Base-by-base conservation (phyloP, 108 stramenopile species). In the Bacterosira constricta region DNA sequence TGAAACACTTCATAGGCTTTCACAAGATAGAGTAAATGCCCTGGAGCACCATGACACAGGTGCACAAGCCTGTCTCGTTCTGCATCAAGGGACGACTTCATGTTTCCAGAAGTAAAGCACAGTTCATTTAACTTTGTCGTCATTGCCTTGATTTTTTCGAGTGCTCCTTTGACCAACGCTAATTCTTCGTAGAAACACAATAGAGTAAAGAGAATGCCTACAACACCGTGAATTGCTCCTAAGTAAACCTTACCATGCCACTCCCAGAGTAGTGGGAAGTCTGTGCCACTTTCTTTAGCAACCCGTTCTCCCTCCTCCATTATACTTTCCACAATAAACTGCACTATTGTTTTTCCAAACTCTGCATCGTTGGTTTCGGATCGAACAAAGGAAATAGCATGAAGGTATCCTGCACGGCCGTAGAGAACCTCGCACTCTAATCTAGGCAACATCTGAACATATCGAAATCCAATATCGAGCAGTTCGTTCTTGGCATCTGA, bases 21-120 rank as follows among this genome's bases (percentile, higher is more conserved):
- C 4, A 75, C 47, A 25, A 90, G 74, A 26, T 88, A 62, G 36
- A 89, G 72, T 20, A 87, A 63, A 17, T 87, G 79, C 17, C 89
- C 89, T 10, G 84, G 79, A 0, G 87, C 81, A 10, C 91, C 93
- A 56, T 92, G 91, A 47, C 87, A 87, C 85, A 88, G 87, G 42
- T 92, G 89, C 6, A 92, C 90, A 25, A 90, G 69, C 20, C 70
- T 57, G 45, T 41, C 39, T 32, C 35, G 57, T 8, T 51, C 27
- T 15, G 35, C 12, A 25, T 35, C 60, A 13, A 87, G 35, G 6
- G 66, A 58, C 36, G 73, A 60, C 18, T 46, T 45, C 10, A 88
- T 73, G 67, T 91, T 91, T 21, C 90, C 90, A 10, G 86, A 85
- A 2, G 59, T 41, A 49, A 80, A 54, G 27, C 63, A 67, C 60